A percentile compares a stretch with the other conserved stretches of the same genome.
These are phyloP conservation scores for Globisporangium ultimum DNA, from an alignment of 352 stramenopile species.

Conservation along the genomic window DNA sequence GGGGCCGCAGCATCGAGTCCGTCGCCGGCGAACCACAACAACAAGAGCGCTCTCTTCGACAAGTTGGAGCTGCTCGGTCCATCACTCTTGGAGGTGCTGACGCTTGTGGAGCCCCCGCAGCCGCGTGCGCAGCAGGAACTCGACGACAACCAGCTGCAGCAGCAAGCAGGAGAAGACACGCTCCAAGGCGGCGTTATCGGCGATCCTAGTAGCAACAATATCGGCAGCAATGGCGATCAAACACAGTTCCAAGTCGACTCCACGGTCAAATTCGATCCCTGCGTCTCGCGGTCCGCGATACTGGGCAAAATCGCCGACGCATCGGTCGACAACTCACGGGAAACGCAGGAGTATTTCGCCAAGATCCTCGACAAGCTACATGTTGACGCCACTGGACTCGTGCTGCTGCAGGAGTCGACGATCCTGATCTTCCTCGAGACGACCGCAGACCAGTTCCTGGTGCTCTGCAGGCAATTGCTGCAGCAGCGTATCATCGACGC, in stretches of 20 bases:
- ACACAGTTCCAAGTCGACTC: slow-evolving; percentile 2
- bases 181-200: slow-evolving; percentile 1
- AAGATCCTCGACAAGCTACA: slow-evolving; percentile 51
- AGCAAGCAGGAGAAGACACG: slow-evolving; percentile 25
- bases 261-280: slow-evolving; percentile 35
- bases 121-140: slow-evolving; percentile 18
- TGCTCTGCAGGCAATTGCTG: slow-evolving; percentile 34
- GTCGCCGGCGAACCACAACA: not conserved
- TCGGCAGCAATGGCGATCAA: slow-evolving; percentile 10
- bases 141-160: slow-evolving; percentile 11
- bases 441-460: slow-evolving; percentile 50
- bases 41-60: slow-evolving; percentile 24
- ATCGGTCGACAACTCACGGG: slow-evolving; percentile 42
- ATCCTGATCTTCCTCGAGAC: slow-evolving; percentile 63
- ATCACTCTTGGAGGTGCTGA: slow-evolving; percentile 49
- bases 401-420: slow-evolving; percentile 48
- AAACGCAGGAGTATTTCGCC: slow-evolving; percentile 64
- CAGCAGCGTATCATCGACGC: slow-evolving; percentile 37
- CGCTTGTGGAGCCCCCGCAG: slow-evolving; percentile 34
- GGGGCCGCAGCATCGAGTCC: not conserved
- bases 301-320: slow-evolving; percentile 35
- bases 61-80: slow-evolving; percentile 39
- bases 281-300: slow-evolving; percentile 42
- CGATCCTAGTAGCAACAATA: not conserved
- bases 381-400: slow-evolving; percentile 53